Conservation (phyloP, 345 rosid genomes). For the Firmiana major region DNA sequence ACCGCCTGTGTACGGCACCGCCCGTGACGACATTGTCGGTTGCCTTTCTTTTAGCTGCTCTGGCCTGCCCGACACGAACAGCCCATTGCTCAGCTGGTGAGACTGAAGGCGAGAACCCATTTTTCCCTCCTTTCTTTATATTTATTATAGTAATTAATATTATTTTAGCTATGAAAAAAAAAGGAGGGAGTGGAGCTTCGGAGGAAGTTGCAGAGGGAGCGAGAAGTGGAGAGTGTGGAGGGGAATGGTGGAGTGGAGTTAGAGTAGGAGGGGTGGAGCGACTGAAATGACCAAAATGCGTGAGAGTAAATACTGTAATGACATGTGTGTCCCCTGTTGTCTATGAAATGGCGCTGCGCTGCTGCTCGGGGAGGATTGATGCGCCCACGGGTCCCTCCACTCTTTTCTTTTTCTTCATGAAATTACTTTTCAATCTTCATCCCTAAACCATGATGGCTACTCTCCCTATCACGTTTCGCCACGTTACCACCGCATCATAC, state of each 20-base stretch:
- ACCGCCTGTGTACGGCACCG: conserved; percentile 89
- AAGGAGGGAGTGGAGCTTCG: conserved; percentile 8
- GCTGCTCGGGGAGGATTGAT: neutral
- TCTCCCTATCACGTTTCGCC: neutral
- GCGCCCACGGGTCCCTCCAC: neutral
- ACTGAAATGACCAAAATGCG: conserved; percentile 31
- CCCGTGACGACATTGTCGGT: conserved; percentile 76
- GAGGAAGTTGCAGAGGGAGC: conserved; percentile 14
- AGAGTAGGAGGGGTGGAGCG: conserved; percentile 9
- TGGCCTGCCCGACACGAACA: conserved; percentile 75
- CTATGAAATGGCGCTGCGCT: conserved; percentile 16
- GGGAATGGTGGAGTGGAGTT: conserved; percentile 19
- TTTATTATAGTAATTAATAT: neutral
- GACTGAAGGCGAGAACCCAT: conserved; percentile 83
- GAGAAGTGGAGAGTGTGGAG: conserved; percentile 23
- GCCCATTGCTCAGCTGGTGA: conserved; percentile 82
- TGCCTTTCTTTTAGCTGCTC: conserved; percentile 66
- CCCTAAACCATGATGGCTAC: neutral
- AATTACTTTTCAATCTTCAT: conserved; percentile 2
- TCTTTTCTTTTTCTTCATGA: neutral
- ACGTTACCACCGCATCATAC: too few species aligned
- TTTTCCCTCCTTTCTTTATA: neutral
- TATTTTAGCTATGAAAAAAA: neutral
- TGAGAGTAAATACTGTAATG: neutral
- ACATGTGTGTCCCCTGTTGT: conserved; percentile 21